Percentiles rank a stretch among this genome's conserved stretches.
Conservation (phyloP, 2,329 filamentous ascomycete genomes). For the Hymenoscyphus fructigenus region DNA sequence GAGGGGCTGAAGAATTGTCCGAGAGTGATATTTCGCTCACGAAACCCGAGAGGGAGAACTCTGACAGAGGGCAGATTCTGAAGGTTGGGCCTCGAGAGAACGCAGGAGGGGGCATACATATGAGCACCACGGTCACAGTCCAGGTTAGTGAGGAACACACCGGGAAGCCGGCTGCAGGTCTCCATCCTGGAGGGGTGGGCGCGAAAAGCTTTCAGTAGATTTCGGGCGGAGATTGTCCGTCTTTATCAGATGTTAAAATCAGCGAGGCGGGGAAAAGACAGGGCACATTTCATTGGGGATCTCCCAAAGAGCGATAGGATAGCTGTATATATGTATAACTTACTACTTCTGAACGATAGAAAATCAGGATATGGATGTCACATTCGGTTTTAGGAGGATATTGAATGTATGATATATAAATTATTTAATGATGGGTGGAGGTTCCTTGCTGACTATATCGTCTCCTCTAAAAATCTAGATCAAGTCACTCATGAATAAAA, state of each 20-base stretch:
- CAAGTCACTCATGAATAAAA: background rate
- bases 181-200: background rate
- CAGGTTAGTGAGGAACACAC: slow-evolving; percentile 10
- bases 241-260: background rate
- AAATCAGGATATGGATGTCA: too few species aligned
- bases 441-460: background rate
- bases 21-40: background rate
- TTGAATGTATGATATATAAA: background rate
- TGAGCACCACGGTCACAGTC: slow-evolving; percentile 10
- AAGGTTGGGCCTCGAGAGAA: background rate
- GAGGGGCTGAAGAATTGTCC: background rate
- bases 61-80: background rate
- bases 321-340: background rate
- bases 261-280: background rate
- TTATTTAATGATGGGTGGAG: background rate
- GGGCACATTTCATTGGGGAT: slow-evolving; percentile 1
- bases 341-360: too few species aligned
- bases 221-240: background rate
- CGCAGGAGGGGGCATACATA: background rate
- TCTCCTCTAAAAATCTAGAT: background rate
- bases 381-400: background rate
- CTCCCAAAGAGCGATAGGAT: background rate
- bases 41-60: background rate
- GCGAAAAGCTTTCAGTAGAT: background rate
- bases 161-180: background rate